Evolutionary conservation across 2,329 filamentous ascomycete genomes (phyloP), one percentile per base, ranked within the genome.

Genomic region (Colletotrichum orchidophilum): DNA sequence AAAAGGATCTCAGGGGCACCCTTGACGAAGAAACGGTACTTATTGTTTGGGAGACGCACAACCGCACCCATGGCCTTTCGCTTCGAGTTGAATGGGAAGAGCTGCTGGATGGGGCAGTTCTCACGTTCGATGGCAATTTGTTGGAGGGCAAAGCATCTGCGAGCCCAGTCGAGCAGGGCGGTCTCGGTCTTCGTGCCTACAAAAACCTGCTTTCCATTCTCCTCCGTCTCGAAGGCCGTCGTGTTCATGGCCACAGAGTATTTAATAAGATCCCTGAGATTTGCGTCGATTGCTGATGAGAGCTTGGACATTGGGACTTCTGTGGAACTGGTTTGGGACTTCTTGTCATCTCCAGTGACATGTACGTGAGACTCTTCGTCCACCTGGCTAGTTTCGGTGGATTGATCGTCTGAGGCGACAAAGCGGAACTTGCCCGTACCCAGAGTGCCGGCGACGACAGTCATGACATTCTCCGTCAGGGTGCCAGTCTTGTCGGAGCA

Each of bases 401-500:
- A 33, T 24, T 49, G 39, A 12, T 58, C 46, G 2, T 81, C 79
- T 4, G 74, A 77, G n/a, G 83, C 81, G 24, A 82, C 79, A 60
- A 82, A 83, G 52, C 75, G 77, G 24, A 77, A 76, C 15, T 81
- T 80, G 21, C 76, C 77, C 75, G 18, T 80, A 63, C 13, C 89
- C 88, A 35, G 90, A 74, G 11, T 87, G 8, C 88, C 89, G 42
- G 85, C 84, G 18, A 91, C 88, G 3, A 90, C 86, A 5, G 83
- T 88, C 89, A 91, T 91, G 73, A 87, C 87, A 73, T 91, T 91
- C 74, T 90, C 87, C 0, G 90, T 92, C 26, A 92, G 80, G 1
- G 90, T 92, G 4, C 90, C 90, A 0, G 90, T 92, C 78, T 92
- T 92, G 75, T 92, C 90, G 0, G 89, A 91, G 76, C 90, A 91